Evolutionary conservation across 1,139 yeast species (phyloP).

Genomic region (Geotrichum reessii): DNA sequence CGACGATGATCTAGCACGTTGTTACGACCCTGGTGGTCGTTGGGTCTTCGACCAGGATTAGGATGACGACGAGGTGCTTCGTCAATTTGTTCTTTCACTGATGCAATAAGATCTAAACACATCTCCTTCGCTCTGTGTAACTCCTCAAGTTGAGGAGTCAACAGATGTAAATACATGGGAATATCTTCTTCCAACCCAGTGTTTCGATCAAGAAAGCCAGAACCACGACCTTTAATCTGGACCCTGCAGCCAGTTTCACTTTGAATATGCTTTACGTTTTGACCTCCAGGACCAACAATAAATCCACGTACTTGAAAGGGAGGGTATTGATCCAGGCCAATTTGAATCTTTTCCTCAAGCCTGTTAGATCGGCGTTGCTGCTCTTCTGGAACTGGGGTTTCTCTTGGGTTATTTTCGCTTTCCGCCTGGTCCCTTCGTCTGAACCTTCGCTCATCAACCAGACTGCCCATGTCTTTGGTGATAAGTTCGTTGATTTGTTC

Average conservation of each 20-base stretch:
- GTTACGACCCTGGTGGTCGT: neutral
- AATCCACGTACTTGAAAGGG: slow-evolving; percentile 32
- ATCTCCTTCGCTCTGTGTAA: slow-evolving; percentile 33
- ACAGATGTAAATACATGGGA: slow-evolving; percentile 34
- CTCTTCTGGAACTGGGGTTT: neutral
- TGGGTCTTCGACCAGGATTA: slow-evolving; percentile 4
- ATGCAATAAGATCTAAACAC: slow-evolving; percentile 33
- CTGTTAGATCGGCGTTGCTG: slow-evolving; percentile 15
- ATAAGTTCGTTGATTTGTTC: slow-evolving; percentile 32
- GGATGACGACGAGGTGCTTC: slow-evolving; percentile 10
- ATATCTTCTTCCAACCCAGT: slow-evolving; percentile 35
- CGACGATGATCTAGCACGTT: neutral
- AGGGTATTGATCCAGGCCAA: slow-evolving; percentile 26
- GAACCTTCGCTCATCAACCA: slow-evolving; percentile 34
- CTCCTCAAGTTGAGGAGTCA: slow-evolving; percentile 27
- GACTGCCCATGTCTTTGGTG: slow-evolving; percentile 32
- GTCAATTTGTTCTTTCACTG: slow-evolving; percentile 31
- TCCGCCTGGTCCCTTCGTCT: slow-evolving; percentile 22
- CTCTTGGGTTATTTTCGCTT: slow-evolving; percentile 5
- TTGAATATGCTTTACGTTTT: slow-evolving; percentile 38
- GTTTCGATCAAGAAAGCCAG: slow-evolving; percentile 34
- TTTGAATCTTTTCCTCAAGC: slow-evolving; percentile 30
- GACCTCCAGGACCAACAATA: slow-evolving; percentile 37
- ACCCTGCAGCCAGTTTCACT: slow-evolving; percentile 35
- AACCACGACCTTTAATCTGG: slow-evolving; percentile 38